Evolutionary conservation across 139 green algal genomes (phyloP).

Genomic region (Nannochloris sp.): DNA sequence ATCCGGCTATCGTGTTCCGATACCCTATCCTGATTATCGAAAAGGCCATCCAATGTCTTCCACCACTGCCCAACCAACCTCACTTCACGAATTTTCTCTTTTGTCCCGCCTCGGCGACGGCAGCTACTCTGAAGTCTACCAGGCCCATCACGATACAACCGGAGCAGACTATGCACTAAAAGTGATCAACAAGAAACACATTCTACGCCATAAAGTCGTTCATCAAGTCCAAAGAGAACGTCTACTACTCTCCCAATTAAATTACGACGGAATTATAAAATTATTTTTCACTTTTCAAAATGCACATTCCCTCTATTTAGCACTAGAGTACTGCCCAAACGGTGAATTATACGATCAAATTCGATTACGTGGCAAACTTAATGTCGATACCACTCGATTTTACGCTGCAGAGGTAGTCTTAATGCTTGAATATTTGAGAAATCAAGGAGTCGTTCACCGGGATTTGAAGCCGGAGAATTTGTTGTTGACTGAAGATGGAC

Average conservation of each 20-base stretch:
- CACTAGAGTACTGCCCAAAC: slow-evolving; percentile 37
- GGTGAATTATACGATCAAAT: slow-evolving; percentile 57
- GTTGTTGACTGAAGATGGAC: slow-evolving; percentile 60
- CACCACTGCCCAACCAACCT: too few relatives aligned
- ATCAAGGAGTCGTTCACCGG: slow-evolving; percentile 42
- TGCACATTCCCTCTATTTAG: slow-evolving; percentile 38
- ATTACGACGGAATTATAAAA: slow-evolving; percentile 41
- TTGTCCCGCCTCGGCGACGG: slow-evolving; percentile 54
- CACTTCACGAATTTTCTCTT: slow-evolving; percentile 64
- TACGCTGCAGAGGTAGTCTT: slow-evolving; percentile 79
- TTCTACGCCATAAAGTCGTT: slow-evolving; percentile 51
- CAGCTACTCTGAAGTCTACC: slow-evolving; percentile 55
- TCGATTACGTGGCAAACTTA: slow-evolving; percentile 21
- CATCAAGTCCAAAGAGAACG: slow-evolving; percentile 52
- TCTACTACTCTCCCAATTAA: slow-evolving; percentile 43
- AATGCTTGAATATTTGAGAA: slow-evolving; percentile 60
- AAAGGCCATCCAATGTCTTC: too few relatives aligned
- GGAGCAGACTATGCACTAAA: slow-evolving; percentile 54
- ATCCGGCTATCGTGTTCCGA: too few relatives aligned
- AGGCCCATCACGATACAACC: slow-evolving; percentile 24
- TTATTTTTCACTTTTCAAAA: slow-evolving; percentile 70
- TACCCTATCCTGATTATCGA: too few relatives aligned
- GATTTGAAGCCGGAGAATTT: slow-evolving; percentile 93
- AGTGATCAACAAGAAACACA: slow-evolving; percentile 58
- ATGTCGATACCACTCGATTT: slow-evolving; percentile 26